Percentiles rank a stretch among this genome's conserved stretches.
These are phyloP conservation scores for Chimonanthus praecox DNA, from an alignment of 164 flowering plant species.

Conservation along the genomic window DNA sequence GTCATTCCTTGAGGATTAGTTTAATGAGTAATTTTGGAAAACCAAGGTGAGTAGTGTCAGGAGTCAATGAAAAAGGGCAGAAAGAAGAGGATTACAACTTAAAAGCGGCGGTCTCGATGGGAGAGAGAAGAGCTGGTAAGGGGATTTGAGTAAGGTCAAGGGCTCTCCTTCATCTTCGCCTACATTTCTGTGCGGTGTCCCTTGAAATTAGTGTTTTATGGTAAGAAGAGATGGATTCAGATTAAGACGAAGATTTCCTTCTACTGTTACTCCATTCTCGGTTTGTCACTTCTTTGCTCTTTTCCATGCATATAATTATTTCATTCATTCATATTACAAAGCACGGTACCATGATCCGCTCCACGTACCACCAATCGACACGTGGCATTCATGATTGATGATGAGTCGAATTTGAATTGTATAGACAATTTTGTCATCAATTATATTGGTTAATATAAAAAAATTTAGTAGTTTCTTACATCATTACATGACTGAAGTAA, in stretches of 20 bases:
- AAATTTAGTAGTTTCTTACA: no score
- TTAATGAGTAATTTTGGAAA: not conserved
- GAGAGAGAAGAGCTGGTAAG: conserved; percentile 1
- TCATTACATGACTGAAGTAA: no score
- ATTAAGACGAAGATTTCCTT: conserved; percentile 6
- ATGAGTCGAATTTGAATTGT: no score
- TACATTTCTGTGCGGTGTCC: conserved; percentile 21
- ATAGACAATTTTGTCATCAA: no score
- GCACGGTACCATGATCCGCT: no score
- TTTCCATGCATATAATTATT: no score
- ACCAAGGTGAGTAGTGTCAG: not conserved
- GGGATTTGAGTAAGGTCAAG: conserved; percentile 10
- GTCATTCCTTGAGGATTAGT: not conserved
- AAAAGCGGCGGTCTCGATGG: conserved; percentile 3
- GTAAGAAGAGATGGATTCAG: not conserved
- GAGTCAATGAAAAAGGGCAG: not conserved
- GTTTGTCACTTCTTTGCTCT: not conserved
- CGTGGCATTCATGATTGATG: no score
- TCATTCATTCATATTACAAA: not conserved
- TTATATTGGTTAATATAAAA: no score
- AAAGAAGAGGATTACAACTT: not conserved
- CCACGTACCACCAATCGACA: no score
- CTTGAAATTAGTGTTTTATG: conserved; percentile 2
- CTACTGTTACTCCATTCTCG: not conserved
- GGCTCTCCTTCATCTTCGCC: conserved; percentile 18